Evolutionary conservation across 768 basidiomycete species (phyloP).

Genomic region (Macrolepiota fuliginosa): DNA sequence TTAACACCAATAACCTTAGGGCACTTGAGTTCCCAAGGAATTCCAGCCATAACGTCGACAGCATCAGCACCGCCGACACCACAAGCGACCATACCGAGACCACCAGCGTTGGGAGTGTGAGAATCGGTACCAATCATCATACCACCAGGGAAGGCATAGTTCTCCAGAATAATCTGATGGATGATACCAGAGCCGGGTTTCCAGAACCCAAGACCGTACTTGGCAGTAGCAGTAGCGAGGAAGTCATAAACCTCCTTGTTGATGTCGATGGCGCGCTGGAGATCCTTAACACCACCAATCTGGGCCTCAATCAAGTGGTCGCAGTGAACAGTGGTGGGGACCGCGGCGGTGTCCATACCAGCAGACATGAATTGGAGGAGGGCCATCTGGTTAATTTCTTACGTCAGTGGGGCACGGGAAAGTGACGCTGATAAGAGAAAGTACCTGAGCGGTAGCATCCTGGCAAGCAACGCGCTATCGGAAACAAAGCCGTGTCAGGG

Average conservation of each 20-base stretch:
- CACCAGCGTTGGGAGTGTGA: slow-evolving; percentile 98
- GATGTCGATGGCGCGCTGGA: slow-evolving; percentile 85
- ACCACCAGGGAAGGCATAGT: slow-evolving; percentile 99
- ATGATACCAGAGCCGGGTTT: slow-evolving; percentile 99
- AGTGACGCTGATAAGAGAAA: slow-evolving; percentile 20
- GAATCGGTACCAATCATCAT: slow-evolving; percentile 99
- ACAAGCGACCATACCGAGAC: slow-evolving; percentile 98
- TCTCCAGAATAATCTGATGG: slow-evolving; percentile 98
- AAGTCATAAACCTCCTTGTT: slow-evolving; percentile 99
- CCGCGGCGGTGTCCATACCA: slow-evolving; percentile 95
- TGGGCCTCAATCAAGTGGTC: slow-evolving; percentile 99
- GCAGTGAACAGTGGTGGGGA: slow-evolving; percentile 98
- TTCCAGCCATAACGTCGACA: slow-evolving; percentile 96
- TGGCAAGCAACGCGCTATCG: slow-evolving; percentile 83
- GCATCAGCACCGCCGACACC: slow-evolving; percentile 99
- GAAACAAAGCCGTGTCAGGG: slow-evolving; percentile 8
- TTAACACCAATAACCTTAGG: slow-evolving; percentile 99
- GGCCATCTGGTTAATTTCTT: slow-evolving; percentile 74
- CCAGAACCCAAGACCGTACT: slow-evolving; percentile 99
- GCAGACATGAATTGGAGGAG: slow-evolving; percentile 99
- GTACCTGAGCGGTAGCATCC: slow-evolving; percentile 85
- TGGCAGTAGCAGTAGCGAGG: slow-evolving; percentile 94
- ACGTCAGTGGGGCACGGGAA: slow-evolving; percentile 25
- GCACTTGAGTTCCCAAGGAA: slow-evolving; percentile 99
- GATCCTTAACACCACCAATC: slow-evolving; percentile 89